Conservation (phyloP, 2,329 filamentous ascomycete genomes). For the Cladophialophora exuberans region DNA sequence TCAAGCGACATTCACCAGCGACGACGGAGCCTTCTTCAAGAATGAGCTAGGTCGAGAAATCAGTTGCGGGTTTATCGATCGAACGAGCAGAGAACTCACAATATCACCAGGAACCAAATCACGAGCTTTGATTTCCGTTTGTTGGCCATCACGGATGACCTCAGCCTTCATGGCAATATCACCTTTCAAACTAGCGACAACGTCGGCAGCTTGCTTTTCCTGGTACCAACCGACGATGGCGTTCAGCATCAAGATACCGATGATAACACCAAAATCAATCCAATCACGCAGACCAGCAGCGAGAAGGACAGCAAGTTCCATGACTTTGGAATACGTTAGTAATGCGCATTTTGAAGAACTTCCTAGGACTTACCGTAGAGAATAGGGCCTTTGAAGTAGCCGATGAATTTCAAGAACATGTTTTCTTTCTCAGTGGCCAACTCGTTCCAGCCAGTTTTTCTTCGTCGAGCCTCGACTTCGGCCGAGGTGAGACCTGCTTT, state of each 20-base stretch:
- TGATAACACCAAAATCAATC: constrained; percentile 78
- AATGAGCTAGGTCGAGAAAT: constrained; percentile 56
- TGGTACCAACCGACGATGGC: constrained; percentile 79
- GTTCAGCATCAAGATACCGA: constrained; percentile 74
- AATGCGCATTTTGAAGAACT: not conserved
- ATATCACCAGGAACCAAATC: constrained; percentile 78
- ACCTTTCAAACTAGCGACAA: constrained; percentile 74
- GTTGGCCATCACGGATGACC: constrained; percentile 68
- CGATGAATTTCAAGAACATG: constrained; percentile 73
- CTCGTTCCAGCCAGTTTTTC: constrained; percentile 71
- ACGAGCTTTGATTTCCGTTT: constrained; percentile 71
- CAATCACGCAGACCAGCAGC: constrained; percentile 75
- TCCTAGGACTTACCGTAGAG: constrained; percentile 68
- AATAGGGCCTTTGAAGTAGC: constrained; percentile 76
- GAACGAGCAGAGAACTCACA: constrained; percentile 50
- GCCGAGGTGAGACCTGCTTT: constrained; percentile 61
- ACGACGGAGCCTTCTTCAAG: constrained; percentile 73
- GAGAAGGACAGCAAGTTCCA: constrained; percentile 75
- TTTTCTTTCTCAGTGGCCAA: constrained; percentile 75
- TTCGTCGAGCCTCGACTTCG: constrained; percentile 68
- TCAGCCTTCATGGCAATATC: constrained; percentile 76
- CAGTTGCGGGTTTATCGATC: not conserved
- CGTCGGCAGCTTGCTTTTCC: constrained; percentile 78
- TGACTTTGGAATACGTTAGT: constrained; percentile 55
- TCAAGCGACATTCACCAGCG: constrained; percentile 70